Conservation (phyloP, 1,284 basidiomycete species). For the Cutaneotrichosporon daszewskae region DNA sequence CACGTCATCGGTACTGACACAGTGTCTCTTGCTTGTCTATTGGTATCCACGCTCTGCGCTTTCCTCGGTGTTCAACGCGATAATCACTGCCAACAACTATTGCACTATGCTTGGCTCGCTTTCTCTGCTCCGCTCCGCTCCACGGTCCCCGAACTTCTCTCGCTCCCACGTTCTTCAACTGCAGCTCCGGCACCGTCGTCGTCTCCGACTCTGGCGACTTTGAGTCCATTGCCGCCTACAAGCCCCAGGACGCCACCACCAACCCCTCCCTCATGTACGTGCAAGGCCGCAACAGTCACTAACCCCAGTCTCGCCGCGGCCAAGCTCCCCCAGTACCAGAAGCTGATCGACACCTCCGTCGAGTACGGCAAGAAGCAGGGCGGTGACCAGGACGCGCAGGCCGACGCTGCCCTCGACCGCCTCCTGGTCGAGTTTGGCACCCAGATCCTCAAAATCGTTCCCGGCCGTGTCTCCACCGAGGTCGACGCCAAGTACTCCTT, state of each 20-base stretch:
- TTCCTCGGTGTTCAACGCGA: neutral
- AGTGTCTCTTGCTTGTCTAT: neutral
- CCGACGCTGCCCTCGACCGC: constrained; percentile 75
- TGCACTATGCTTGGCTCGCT: neutral
- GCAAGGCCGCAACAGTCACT: constrained; percentile 29
- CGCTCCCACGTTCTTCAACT: constrained; percentile 46
- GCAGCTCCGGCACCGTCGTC: constrained; percentile 76
- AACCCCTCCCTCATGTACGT: constrained; percentile 70
- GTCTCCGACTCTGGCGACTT: constrained; percentile 81
- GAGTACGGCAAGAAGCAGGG: constrained; percentile 76
- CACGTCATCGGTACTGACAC: neutral
- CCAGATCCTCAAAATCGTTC: constrained; percentile 91
- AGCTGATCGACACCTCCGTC: constrained; percentile 77
- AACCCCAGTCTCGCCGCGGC: constrained; percentile 76
- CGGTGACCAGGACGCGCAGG: constrained; percentile 62
- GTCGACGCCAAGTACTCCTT: constrained; percentile 97
- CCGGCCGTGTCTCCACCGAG: constrained; percentile 97
- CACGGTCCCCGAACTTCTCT: neutral
- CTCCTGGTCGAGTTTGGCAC: constrained; percentile 94
- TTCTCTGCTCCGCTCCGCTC: neutral
- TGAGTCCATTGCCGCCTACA: constrained; percentile 73
- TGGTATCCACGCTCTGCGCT: neutral
- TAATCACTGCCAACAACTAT: neutral
- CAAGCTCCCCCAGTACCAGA: constrained; percentile 79
- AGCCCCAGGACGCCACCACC: constrained; percentile 89